A percentile compares a stretch with the other conserved stretches of the same genome.
phyloP scores from a whole-genome alignment of 2,329 filamentous ascomycete genomes.

The Fusarium sp. region DNA sequence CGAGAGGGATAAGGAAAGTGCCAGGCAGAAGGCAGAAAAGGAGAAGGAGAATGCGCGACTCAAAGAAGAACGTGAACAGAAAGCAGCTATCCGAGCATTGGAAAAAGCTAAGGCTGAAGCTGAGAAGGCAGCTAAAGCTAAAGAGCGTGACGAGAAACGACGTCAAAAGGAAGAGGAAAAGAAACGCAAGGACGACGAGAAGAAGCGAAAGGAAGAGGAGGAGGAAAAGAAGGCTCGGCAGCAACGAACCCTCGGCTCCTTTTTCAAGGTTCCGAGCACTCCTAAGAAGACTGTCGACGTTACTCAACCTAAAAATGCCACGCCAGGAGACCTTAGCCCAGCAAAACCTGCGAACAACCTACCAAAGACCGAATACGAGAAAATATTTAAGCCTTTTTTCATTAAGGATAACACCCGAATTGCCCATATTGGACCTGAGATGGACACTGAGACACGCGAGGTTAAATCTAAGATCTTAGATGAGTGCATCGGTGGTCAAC shows the following conservation, averaged over 20 bases:
- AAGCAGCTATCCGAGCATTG: conserved; percentile 38
- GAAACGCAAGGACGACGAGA: conserved; percentile 52
- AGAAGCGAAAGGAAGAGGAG: conserved; percentile 60
- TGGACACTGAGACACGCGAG: conserved; percentile 66
- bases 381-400: conserved; percentile 83
- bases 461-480: conserved; percentile 63
- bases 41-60: conserved; percentile 53
- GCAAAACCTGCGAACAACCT: conserved; percentile 21
- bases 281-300: conserved; percentile 54
- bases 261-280: conserved; percentile 55
- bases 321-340: conserved; percentile 43
- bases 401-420: conserved; percentile 77
- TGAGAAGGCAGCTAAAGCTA: conserved; percentile 51
- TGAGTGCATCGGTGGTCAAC: conserved; percentile 59
- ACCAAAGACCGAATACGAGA: conserved; percentile 67
- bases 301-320: conserved; percentile 40
- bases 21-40: conserved; percentile 47
- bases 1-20: conserved; percentile 50
- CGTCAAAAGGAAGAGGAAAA: conserved; percentile 50
- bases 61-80: conserved; percentile 49
- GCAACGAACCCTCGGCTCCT: conserved; percentile 57
- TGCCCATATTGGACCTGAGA: conserved; percentile 66
- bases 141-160: conserved; percentile 52
- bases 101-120: conserved; percentile 46
- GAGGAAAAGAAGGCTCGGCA: conserved; percentile 61